Percentiles rank a stretch among this genome's conserved stretches.
phyloP scores from a whole-genome alignment of 305 asterid species.

The Fraxinus ornus region DNA sequence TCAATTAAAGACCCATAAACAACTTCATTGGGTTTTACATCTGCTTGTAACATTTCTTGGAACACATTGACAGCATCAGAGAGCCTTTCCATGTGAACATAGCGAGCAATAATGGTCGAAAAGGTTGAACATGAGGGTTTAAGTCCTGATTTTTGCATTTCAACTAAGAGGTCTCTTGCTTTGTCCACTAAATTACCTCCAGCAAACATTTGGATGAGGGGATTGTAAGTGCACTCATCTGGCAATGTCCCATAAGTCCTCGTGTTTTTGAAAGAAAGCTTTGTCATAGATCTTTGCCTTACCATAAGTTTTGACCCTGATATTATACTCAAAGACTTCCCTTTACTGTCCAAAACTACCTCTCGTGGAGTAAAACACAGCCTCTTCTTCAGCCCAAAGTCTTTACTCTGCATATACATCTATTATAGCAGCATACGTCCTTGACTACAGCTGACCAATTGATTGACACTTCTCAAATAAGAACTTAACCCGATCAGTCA shows the following conservation, averaged over 20 bases:
- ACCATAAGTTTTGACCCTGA: conserved; percentile 93
- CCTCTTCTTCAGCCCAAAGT: conserved; percentile 81
- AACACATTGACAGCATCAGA: conserved; percentile 59
- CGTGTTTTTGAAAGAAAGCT: conserved; percentile 75
- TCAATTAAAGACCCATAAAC: conserved; percentile 73
- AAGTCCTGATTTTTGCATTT: conserved; percentile 66
- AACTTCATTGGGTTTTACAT: conserved; percentile 69
- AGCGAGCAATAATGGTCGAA: conserved; percentile 62
- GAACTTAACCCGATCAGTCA: conserved; percentile 45
- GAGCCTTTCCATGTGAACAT: conserved; percentile 47
- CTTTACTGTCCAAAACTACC: conserved; percentile 44
- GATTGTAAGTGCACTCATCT: conserved; percentile 80
- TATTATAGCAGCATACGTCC: conserved; percentile 66
- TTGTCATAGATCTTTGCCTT: conserved; percentile 60
- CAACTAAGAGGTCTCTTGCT: conserved; percentile 58
- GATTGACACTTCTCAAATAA: conserved; percentile 49
- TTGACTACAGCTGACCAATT: conserved; percentile 50
- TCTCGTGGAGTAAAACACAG: conserved; percentile 49
- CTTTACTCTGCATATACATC: conserved; percentile 80
- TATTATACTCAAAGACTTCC: conserved; percentile 76
- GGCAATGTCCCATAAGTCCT: conserved; percentile 93
- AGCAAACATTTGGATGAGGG: conserved; percentile 76
- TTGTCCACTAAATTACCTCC: conserved; percentile 61
- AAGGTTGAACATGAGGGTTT: conserved; percentile 67
- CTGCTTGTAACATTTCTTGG: conserved; percentile 59